Evolutionary conservation across 1,139 yeast species (phyloP), one percentile per base, ranked within the genome.

Genomic region (Hemisphaericaspora subhashii): DNA sequence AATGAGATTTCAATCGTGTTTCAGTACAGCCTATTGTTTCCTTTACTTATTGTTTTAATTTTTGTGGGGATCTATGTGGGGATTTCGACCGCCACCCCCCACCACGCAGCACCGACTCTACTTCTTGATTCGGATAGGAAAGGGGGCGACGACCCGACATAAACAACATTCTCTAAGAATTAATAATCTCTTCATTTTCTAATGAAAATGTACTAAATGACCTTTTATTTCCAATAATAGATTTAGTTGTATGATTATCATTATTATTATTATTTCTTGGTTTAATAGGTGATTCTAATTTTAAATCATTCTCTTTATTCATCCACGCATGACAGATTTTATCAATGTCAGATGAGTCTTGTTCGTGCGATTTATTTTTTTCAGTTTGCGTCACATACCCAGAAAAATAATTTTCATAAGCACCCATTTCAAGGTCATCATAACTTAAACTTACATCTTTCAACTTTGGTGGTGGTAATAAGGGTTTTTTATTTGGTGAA

Each of bases 351-450:
- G 29, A 26, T 33, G 36, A 25, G 23, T 26, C 16, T 16, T 20
- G 18, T 2, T 25, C 21, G 13, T 18, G 27, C n/a, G 36, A 22
- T 9, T 16, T n/a, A 6, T 26, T 16, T 26, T 33, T 33, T 15
- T 33, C 36, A 5, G 31, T 12, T 16, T 33, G 31, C 18, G 13
- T 16, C 30, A 37, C 25, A 36, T 42, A 39, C 14, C 42, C 42
- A 6, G 38, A 37, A 41, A 59, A 58, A 35, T 57, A 53, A 34
- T 51, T 50, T 37, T 57, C 65, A 38, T 58, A 58, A 11, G 21
- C 10, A 15, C 62, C 62, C 40, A 58, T 62, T 38, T 58, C 58
- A 31, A 54, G 43, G 29, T 62, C 60, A 32, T 52, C 59, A 43
- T 51, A 53, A 10, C 27, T 13, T 23, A 14, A 11, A 18, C 23